A percentile compares a stretch with the other conserved stretches of the same genome.
phyloP scores from a whole-genome alignment of 371 early-diverging fungal genomes.

The Blyttiomyces sp. region DNA sequence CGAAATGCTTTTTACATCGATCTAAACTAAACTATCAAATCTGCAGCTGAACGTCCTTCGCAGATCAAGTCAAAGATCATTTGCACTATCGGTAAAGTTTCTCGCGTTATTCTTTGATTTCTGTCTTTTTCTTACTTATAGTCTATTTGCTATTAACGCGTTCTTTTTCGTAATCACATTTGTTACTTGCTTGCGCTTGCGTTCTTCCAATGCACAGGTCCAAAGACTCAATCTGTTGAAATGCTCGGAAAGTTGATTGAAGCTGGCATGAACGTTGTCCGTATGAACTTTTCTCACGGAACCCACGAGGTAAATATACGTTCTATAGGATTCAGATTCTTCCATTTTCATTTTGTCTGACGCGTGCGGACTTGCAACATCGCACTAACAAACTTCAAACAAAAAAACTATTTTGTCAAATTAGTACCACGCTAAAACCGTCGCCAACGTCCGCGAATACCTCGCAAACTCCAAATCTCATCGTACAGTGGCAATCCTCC shows the following conservation, averaged over 20 bases:
- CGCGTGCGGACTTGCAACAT: neutral
- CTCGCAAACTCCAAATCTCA: slow-evolving; percentile 26
- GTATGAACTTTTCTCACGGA: slow-evolving; percentile 95
- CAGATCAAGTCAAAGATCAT: slow-evolving; percentile 51
- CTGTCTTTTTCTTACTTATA: neutral
- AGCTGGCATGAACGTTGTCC: slow-evolving; percentile 94
- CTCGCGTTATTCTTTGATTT: neutral
- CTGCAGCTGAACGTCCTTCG: slow-evolving; percentile 34
- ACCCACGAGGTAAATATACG: slow-evolving; percentile 69
- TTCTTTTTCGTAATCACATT: neutral
- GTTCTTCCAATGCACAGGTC: slow-evolving; percentile 22
- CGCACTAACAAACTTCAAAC: neutral
- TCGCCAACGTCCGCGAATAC: slow-evolving; percentile 38
- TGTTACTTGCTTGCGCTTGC: neutral
- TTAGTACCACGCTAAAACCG: slow-evolving; percentile 71
- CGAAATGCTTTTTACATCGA: no score
- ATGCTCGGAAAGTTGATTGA: slow-evolving; percentile 79
- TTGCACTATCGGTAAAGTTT: slow-evolving; percentile 44
- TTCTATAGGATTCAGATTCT: neutral
- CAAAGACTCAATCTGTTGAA: slow-evolving; percentile 63
- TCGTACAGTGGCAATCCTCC: slow-evolving; percentile 73
- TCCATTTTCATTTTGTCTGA: neutral
- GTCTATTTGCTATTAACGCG: neutral
- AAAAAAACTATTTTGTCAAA: neutral
- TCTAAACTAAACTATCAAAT: no score